phyloP scores from a whole-genome alignment of 2,329 filamentous ascomycete species.

The Lasiodiplodia gonubiensis region DNA sequence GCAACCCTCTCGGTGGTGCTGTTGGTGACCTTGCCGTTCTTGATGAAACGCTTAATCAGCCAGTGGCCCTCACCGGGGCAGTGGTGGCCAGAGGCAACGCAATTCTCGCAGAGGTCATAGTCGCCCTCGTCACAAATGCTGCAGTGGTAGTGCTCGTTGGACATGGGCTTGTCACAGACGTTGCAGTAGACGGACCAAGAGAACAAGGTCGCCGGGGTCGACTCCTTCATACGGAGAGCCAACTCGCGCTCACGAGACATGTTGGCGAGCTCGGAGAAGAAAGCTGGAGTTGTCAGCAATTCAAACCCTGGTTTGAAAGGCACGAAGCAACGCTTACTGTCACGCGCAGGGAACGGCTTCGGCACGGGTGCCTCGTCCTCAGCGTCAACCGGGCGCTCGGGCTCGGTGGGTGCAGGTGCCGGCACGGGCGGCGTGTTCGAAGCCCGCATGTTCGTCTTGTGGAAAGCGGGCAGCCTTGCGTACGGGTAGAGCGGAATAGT shows the following conservation, averaged over 20 bases:
- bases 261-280: constrained; percentile 39
- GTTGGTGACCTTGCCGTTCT: constrained; percentile 77
- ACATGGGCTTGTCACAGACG: constrained; percentile 78
- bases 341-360: constrained; percentile 45
- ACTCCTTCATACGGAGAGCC: constrained; percentile 48
- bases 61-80: constrained; percentile 84
- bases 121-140: constrained; percentile 91
- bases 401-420: background rate
- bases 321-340: constrained; percentile 36
- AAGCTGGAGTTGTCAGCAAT: constrained; percentile 30
- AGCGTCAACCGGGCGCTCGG: constrained; percentile 20
- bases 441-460: constrained; percentile 29
- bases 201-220: constrained; percentile 37
- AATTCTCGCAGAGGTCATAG: constrained; percentile 87
- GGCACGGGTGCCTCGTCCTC: constrained; percentile 51
- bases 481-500: constrained; percentile 29
- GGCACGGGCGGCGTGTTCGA: constrained; percentile 5
- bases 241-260: constrained; percentile 10
- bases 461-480: constrained; percentile 29
- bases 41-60: constrained; percentile 89
- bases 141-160: constrained; percentile 90
- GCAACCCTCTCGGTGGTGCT: constrained; percentile 84
- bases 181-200: constrained; percentile 94
- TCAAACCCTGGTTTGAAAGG: background rate
- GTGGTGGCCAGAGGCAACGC: constrained; percentile 74